Conservation (phyloP, 495 filamentous ascomycete genomes). For the Schizothecium vesticola region DNA sequence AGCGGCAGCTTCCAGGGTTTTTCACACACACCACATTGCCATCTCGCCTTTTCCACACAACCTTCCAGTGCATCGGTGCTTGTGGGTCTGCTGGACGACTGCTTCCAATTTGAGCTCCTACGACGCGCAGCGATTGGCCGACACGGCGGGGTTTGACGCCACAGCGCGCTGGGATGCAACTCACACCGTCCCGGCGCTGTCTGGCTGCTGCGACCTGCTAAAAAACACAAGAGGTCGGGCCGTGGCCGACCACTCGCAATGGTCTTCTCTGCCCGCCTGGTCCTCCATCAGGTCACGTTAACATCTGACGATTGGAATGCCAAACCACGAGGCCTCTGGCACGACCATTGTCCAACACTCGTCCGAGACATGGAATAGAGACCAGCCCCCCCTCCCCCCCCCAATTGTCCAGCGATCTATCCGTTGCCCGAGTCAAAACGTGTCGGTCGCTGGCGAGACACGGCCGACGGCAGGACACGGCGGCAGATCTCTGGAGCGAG, state of each 20-base stretch:
- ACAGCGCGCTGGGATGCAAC: slow-evolving; percentile 1
- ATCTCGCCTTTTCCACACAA: neutral
- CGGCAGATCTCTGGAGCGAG: neutral
- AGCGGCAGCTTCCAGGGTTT: neutral
- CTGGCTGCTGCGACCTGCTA: neutral
- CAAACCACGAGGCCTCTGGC: slow-evolving; percentile 5
- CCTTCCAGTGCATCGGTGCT: neutral
- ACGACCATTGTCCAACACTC: neutral
- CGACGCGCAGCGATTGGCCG: neutral
- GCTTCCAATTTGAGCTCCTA: slow-evolving; percentile 1
- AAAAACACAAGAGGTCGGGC: neutral
- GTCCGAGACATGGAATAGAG: slow-evolving; percentile 1
- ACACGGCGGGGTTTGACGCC: neutral
- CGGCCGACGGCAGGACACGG: neutral
- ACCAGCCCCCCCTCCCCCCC: neutral
- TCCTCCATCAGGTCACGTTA: neutral
- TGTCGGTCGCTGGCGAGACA: neutral
- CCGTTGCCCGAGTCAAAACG: neutral
- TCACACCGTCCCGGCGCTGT: slow-evolving; percentile 3
- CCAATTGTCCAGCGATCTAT: neutral
- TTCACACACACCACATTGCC: neutral
- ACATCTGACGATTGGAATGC: neutral
- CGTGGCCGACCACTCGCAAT: neutral
- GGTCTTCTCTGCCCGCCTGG: neutral
- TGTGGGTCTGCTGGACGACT: slow-evolving; percentile 1